These are phyloP conservation scores for Crepidotus variabilis DNA, from an alignment of 768 basidiomycete species.

Conservation along the genomic window DNA sequence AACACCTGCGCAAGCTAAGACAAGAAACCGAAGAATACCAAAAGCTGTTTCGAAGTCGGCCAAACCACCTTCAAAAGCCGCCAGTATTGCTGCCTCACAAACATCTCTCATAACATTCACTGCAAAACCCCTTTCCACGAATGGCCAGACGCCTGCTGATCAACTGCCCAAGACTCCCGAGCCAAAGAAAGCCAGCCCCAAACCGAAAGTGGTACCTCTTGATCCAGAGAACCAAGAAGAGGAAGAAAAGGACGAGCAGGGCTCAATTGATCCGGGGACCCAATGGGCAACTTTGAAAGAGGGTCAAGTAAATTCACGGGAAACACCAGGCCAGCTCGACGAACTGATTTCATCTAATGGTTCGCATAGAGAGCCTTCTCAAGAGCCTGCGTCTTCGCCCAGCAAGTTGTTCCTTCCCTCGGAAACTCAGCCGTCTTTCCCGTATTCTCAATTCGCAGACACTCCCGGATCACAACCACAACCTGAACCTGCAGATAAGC, in stretches of 20 bases:
- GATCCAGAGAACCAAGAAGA: background rate
- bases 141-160: slow-evolving; percentile 8
- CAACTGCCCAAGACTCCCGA: slow-evolving; percentile 5
- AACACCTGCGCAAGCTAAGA: background rate
- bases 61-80: background rate
- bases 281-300: slow-evolving; percentile 6
- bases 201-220: background rate
- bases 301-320: background rate
- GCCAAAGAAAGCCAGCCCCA: background rate
- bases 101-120: background rate
- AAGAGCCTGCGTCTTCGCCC: slow-evolving; percentile 18
- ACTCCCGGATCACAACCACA: slow-evolving; percentile 2
- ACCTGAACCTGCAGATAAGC: slow-evolving; percentile 7
- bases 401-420: slow-evolving; percentile 42
- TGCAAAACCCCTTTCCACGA: background rate
- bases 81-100: background rate
- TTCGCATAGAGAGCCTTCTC: background rate
- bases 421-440: slow-evolving; percentile 50
- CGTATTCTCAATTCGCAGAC: slow-evolving; percentile 45
- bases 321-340: slow-evolving; percentile 23
- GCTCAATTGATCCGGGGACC: background rate
- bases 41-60: slow-evolving; percentile 5
- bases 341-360: slow-evolving; percentile 24
- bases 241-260: slow-evolving; percentile 5
- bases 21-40: background rate